Conservation (phyloP, 805 yeast genomes). For the Pichia exigua region DNA sequence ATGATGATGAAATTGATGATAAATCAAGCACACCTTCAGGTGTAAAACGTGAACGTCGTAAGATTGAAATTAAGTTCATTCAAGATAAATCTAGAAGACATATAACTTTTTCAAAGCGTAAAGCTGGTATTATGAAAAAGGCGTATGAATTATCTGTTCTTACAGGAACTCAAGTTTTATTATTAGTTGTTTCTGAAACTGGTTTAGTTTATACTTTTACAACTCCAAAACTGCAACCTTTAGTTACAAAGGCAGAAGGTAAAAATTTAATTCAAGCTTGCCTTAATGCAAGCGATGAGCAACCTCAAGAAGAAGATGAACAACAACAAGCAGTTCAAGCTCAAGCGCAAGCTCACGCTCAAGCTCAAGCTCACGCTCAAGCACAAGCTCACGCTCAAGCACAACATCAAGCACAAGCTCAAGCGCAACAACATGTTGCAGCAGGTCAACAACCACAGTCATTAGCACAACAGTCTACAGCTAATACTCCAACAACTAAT, state of each 20-base stretch:
- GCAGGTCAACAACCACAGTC: background rate
- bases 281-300: constrained; percentile 91
- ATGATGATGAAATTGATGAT: constrained; percentile 42
- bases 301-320: constrained; percentile 52
- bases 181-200: constrained; percentile 95
- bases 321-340: constrained; percentile 24
- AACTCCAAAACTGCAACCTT: constrained; percentile 97
- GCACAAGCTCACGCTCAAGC: constrained; percentile 29
- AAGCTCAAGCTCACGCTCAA: constrained; percentile 26
- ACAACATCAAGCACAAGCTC: constrained; percentile 23
- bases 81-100: constrained; percentile 97
- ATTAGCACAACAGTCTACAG: background rate
- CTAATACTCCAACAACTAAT: background rate
- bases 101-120: constrained; percentile 94
- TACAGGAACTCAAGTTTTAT: constrained; percentile 94
- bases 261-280: constrained; percentile 95
- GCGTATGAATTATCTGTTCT: constrained; percentile 96
- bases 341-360: constrained; percentile 28
- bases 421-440: constrained; percentile 20
- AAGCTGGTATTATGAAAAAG: constrained; percentile 98
- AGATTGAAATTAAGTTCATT: constrained; percentile 93
- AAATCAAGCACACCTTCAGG: constrained; percentile 37
- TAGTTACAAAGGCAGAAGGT: constrained; percentile 96
- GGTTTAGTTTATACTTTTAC: constrained; percentile 97
- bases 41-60: constrained; percentile 58